Percentiles rank a stretch among this genome's conserved stretches.
These are phyloP conservation scores for Neonectria hederae DNA, from an alignment of 2,329 filamentous ascomycete genomes.

Conservation along the genomic window DNA sequence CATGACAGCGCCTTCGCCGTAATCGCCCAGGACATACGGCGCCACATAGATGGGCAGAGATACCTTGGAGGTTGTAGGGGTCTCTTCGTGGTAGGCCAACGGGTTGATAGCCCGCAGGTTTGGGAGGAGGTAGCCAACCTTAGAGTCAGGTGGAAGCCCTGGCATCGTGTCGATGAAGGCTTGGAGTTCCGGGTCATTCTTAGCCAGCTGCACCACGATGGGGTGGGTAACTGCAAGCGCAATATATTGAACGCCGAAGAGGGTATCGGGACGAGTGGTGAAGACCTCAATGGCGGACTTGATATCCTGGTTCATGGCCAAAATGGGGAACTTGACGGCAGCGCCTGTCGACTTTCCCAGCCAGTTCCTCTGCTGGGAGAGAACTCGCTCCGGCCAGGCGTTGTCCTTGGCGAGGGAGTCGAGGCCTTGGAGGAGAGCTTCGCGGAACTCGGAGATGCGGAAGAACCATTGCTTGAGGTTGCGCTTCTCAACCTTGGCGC, in stretches of 20 bases:
- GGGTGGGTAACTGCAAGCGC: constrained; percentile 80
- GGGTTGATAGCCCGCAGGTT: constrained; percentile 72
- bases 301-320: constrained; percentile 53
- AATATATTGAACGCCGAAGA: constrained; percentile 88
- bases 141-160: constrained; percentile 63
- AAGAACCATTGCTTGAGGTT: constrained; percentile 91
- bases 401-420: constrained; percentile 69
- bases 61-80: constrained; percentile 60
- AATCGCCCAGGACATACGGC: constrained; percentile 85
- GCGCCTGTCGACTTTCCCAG: constrained; percentile 81
- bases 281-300: constrained; percentile 73
- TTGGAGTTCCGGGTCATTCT: constrained; percentile 68
- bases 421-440: constrained; percentile 76
- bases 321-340: constrained; percentile 74
- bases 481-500: constrained; percentile 82
- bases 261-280: constrained; percentile 85
- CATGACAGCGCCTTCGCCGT: constrained; percentile 90
- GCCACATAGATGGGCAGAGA: constrained; percentile 81
- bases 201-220: constrained; percentile 69
- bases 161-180: constrained; percentile 74
- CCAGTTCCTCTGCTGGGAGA: constrained; percentile 89
- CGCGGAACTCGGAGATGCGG: constrained; percentile 81
- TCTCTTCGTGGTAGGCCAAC: constrained; percentile 63
- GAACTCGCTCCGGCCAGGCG: constrained; percentile 83
- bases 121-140: constrained; percentile 74